These are phyloP conservation scores for Simplicillium aogashimaense DNA, from an alignment of 2,329 filamentous ascomycete genomes.

Conservation along the genomic window DNA sequence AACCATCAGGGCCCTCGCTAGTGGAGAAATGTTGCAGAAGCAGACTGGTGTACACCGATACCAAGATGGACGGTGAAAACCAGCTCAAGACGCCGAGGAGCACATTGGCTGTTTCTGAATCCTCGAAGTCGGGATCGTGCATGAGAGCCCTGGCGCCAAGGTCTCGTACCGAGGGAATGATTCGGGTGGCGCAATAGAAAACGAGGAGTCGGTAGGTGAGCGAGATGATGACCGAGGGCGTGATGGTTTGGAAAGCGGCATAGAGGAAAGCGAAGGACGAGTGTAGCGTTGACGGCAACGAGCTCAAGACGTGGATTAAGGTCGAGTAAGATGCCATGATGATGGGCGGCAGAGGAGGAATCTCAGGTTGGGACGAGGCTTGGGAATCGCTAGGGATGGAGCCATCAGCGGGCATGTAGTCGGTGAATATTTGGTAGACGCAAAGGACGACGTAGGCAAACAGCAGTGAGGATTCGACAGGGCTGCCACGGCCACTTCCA, in stretches of 20 bases:
- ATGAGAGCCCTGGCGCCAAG: conserved; percentile 74
- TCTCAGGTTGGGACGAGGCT: conserved; percentile 61
- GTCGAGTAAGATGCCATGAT: conserved; percentile 98
- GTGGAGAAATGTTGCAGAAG: conserved; percentile 92
- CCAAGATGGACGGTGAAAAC: conserved; percentile 90
- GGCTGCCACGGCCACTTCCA: conserved; percentile 84
- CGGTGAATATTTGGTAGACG: conserved; percentile 98
- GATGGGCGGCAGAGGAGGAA: conserved; percentile 91
- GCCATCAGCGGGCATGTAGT: conserved; percentile 78
- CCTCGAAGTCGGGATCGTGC: conserved; percentile 76
- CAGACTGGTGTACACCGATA: conserved; percentile 92
- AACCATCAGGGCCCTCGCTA: conserved; percentile 60
- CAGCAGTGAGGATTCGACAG: conserved; percentile 86
- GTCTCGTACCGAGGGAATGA: conserved; percentile 88
- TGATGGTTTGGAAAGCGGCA: conserved; percentile 90
- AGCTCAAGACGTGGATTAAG: conserved; percentile 71
- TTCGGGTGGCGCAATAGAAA: conserved; percentile 88
- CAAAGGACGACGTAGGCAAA: conserved; percentile 98
- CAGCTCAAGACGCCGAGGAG: conserved; percentile 78
- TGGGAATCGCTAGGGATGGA: conserved; percentile 41
- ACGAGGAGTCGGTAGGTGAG: conserved; percentile 89
- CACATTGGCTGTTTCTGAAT: conserved; percentile 71
- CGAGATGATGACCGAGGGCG: conserved; percentile 90
- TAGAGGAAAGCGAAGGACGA: conserved; percentile 79
- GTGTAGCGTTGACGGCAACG: conserved; percentile 73